Base-by-base conservation (phyloP, 2,329 filamentous ascomycete species). In the Clarireedia monteithiana region DNA sequence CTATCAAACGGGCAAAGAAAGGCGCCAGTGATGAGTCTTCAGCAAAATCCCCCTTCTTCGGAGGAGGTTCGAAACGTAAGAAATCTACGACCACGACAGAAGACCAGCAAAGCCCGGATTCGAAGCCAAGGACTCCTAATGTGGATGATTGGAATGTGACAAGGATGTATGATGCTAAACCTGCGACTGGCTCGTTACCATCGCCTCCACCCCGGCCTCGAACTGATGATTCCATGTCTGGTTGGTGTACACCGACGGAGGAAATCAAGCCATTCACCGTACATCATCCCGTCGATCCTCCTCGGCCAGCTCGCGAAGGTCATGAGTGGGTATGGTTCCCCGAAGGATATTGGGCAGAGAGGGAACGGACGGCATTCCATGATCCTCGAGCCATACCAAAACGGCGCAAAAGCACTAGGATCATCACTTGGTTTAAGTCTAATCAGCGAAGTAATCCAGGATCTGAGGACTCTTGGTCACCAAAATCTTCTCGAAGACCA, bases 311-410 rank as follows among this genome's bases (percentile, higher is more conserved):
- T 53, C 76, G 69, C 49, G 73, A 77, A 46, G 80, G 80, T 42
- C 74, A 69, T 63, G 81, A 84, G 70, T 84, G 79, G 81, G 81
- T 83, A 24, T 83, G 80, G 81, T 83, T 80, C 64, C 80, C 81
- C 1, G 77, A 76, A 51, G 81, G 81, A 5, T 84, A 81, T 65
- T 83, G 80, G 80, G 81, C 81, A n/a, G 81, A 83, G 67, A 73
- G 81, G n/a, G 71, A 75, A 59, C 60, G 69, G n/a, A 48, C 34
- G 14, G 52, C 26, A 50, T 34, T 14, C 6, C 46, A 34, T 23
- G 12, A 23, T 26, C 23, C 39, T 9, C 23, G 27, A 15, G 27
- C 15, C 5, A 44, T 23, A 15, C 26, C 24, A 23, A 48, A 50
- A 30, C 26, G 44, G 12, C 38, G 38, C 12, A 50, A 17, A 36